Evolutionary conservation across 441 rosid species (phyloP).

Genomic region (Pelargonium fulgidum): DNA sequence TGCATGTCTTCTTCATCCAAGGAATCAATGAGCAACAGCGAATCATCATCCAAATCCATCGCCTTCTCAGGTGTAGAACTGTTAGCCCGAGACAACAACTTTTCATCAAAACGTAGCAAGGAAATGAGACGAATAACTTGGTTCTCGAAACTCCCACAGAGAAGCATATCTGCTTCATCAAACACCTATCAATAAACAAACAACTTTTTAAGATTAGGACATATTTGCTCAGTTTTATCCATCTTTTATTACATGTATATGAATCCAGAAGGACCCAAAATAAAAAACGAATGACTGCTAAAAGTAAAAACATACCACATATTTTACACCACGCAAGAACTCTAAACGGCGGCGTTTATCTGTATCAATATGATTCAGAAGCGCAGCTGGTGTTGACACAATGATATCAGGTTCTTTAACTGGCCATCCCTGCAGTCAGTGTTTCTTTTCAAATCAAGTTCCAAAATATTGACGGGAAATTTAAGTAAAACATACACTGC

Average conservation of each 20-base stretch:
- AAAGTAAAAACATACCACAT: slow-evolving; percentile 49
- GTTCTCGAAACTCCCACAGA: slow-evolving; percentile 80
- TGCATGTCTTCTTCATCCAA: slow-evolving; percentile 23
- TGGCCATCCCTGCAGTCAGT: slow-evolving; percentile 81
- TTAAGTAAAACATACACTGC: not conserved
- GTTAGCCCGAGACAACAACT: slow-evolving; percentile 45
- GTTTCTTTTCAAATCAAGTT: not conserved
- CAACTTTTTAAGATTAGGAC: not conserved
- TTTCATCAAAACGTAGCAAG: slow-evolving; percentile 78
- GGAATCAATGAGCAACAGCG: slow-evolving; percentile 22
- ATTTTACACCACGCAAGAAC: slow-evolving; percentile 59
- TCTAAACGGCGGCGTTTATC: slow-evolving; percentile 40
- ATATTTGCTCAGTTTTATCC: no score
- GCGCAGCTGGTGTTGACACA: slow-evolving; percentile 87
- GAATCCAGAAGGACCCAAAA: slow-evolving; percentile 17
- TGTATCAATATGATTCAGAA: slow-evolving; percentile 67
- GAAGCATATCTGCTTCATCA: slow-evolving; percentile 99
- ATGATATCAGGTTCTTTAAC: slow-evolving; percentile 57
- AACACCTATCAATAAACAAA: slow-evolving; percentile 55
- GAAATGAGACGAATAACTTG: slow-evolving; percentile 69
- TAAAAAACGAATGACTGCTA: not conserved
- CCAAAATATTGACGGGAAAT: not conserved
- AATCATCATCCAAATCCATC: slow-evolving; percentile 24
- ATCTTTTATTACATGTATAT: no score
- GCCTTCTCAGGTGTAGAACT: slow-evolving; percentile 26